Percentiles rank a stretch among this genome's conserved stretches.
phyloP scores from a whole-genome alignment of 2,329 filamentous ascomycete genomes.

The Triangularia verruculosa region DNA sequence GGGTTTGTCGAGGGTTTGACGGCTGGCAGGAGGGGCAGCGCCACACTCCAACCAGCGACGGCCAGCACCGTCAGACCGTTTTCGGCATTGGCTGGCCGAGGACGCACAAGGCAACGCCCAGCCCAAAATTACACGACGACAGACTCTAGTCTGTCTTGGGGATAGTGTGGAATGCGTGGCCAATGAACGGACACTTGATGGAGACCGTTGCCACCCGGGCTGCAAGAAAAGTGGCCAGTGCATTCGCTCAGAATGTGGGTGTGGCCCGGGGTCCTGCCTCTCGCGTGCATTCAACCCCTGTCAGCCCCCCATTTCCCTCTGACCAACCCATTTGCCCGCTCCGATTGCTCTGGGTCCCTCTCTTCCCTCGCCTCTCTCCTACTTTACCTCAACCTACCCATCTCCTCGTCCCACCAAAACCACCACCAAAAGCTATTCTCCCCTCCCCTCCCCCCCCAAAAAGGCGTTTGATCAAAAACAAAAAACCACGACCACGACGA shows the following conservation, averaged over 20 bases:
- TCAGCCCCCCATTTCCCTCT: slow-evolving; percentile 22
- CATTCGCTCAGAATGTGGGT: slow-evolving; percentile 28
- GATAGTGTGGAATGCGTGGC: background rate
- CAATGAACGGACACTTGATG: slow-evolving; percentile 17
- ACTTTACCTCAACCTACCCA: slow-evolving; percentile 27
- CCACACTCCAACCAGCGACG: slow-evolving; percentile 16
- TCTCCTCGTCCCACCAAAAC: slow-evolving; percentile 26
- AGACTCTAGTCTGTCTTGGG: slow-evolving; percentile 11
- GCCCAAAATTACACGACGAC: slow-evolving; percentile 31
- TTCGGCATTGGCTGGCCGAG: slow-evolving; percentile 27
- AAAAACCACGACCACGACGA: slow-evolving; percentile 16
- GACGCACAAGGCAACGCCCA: slow-evolving; percentile 21
- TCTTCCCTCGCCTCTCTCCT: slow-evolving; percentile 28
- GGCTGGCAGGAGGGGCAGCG: slow-evolving; percentile 9
- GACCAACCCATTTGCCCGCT: slow-evolving; percentile 29
- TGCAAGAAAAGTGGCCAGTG: slow-evolving; percentile 28
- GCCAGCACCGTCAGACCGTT: slow-evolving; percentile 24
- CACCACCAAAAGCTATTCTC: slow-evolving; percentile 22
- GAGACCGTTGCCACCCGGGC: slow-evolving; percentile 27
- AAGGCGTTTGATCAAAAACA: slow-evolving; percentile 9
- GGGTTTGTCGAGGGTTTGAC: slow-evolving; percentile 10
- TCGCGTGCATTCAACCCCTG: slow-evolving; percentile 26
- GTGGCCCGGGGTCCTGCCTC: slow-evolving; percentile 28
- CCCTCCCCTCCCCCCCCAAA: slow-evolving; percentile 6
- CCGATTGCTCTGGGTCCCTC: slow-evolving; percentile 28